These are phyloP conservation scores for Botrytis pseudocinerea DNA, from an alignment of 2,329 filamentous ascomycete species.

Conservation along the genomic window DNA sequence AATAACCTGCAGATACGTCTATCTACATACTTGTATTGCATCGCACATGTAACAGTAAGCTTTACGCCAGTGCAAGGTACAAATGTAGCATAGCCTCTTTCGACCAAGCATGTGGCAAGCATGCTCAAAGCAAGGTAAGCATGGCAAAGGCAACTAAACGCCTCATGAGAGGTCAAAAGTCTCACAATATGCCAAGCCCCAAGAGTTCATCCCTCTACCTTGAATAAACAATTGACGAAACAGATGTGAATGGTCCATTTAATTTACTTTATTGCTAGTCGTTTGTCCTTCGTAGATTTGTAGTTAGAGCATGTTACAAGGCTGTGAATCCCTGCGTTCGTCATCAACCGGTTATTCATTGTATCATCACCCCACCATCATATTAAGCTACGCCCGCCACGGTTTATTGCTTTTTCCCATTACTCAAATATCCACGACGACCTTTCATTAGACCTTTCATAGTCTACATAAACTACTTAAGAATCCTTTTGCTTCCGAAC, in stretches of 20 bases:
- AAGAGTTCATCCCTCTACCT: not conserved
- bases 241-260: not conserved
- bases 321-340: constrained; percentile 17
- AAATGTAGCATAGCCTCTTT: constrained; percentile 7
- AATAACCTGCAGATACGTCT: not conserved
- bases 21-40: not conserved
- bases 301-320: not conserved
- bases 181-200: not conserved
- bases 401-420: constrained; percentile 4
- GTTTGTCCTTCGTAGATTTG: not conserved
- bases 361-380: constrained; percentile 19
- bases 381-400: not conserved
- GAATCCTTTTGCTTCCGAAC: not conserved
- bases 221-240: not conserved
- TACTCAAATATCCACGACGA: not conserved
- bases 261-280: not conserved
- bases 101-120: not conserved
- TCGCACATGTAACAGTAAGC: not conserved
- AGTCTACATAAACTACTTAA: not conserved
- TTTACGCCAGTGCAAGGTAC: not conserved
- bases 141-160: not conserved
- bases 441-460: not conserved
- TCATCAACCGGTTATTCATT: constrained; percentile 7
- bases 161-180: not conserved
- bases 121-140: constrained; percentile 1